Conservation (phyloP, 495 filamentous ascomycete species). For the Penicillium cataractarum region DNA sequence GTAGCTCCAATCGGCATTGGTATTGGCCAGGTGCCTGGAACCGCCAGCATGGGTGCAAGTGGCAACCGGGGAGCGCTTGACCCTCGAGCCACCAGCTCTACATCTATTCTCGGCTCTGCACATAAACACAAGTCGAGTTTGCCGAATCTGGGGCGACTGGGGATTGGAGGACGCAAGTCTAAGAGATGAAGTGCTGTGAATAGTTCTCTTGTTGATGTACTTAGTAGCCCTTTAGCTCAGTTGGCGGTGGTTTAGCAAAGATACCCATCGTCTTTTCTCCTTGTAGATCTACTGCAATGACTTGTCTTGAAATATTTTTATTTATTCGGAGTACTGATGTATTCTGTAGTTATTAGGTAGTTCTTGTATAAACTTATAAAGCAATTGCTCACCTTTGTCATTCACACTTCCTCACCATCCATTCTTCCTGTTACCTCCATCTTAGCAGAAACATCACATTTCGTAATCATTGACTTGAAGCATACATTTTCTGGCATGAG, state of each 20-base stretch:
- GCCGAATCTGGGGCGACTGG: slow-evolving; percentile 70
- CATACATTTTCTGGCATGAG: background rate
- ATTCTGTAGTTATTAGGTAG: background rate
- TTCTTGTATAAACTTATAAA: too few species aligned
- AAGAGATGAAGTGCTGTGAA: slow-evolving; percentile 39
- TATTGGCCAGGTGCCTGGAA: slow-evolving; percentile 15
- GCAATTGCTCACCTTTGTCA: background rate
- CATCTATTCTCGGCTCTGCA: slow-evolving; percentile 41
- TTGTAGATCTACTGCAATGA: background rate
- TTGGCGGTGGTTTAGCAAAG: slow-evolving; percentile 5
- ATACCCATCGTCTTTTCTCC: slow-evolving; percentile 8
- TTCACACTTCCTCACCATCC: background rate
- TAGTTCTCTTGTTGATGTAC: background rate
- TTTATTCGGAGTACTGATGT: background rate
- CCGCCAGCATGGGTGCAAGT: slow-evolving; percentile 25
- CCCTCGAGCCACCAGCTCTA: slow-evolving; percentile 22
- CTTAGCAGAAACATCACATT: background rate
- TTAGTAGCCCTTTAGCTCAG: slow-evolving; percentile 6
- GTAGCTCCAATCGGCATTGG: slow-evolving; percentile 19
- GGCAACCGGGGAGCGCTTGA: slow-evolving; percentile 1
- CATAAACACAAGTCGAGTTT: slow-evolving; percentile 66
- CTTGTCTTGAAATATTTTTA: background rate
- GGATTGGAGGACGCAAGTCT: slow-evolving; percentile 62
- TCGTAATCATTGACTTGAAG: background rate
- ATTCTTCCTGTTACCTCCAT: background rate